Conservation (phyloP, 129 eudicot genomes). For the Pseudognaphalium luteoalbum region DNA sequence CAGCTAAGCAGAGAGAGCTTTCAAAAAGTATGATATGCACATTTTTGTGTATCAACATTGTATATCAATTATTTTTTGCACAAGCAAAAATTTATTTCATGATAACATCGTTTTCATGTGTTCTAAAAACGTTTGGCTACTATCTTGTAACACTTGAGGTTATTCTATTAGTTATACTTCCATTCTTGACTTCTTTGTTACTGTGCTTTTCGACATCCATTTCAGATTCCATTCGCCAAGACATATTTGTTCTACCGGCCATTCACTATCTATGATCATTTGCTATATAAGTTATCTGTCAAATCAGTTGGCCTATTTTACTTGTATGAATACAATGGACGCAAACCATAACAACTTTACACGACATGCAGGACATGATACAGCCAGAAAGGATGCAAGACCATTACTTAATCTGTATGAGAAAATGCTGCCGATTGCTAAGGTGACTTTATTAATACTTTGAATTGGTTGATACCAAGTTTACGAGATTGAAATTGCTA, state of each 20-base stretch:
- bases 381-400: conserved; percentile 44
- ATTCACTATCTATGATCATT: background rate
- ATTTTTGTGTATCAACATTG: conserved; percentile 5
- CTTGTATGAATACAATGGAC: background rate
- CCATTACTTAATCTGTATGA: conserved; percentile 36
- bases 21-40: conserved; percentile 62
- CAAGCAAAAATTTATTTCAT: conserved; percentile 6
- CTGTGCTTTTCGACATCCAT: background rate
- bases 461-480: background rate
- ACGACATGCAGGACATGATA: conserved; percentile 54
- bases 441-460: conserved; percentile 43
- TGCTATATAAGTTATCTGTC: background rate
- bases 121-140: background rate
- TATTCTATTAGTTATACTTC: background rate
- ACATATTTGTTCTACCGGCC: too few species aligned
- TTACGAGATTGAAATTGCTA: conserved; percentile 18
- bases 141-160: background rate
- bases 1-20: conserved; percentile 92
- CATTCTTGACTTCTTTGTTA: conserved; percentile 10
- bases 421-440: conserved; percentile 41
- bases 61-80: background rate
- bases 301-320: background rate
- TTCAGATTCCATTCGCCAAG: background rate
- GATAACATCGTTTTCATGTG: conserved; percentile 3
- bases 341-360: conserved; percentile 14